These are phyloP conservation scores for Bipolaris sorokiniana DNA, from an alignment of 2,329 filamentous ascomycete genomes.

Conservation along the genomic window DNA sequence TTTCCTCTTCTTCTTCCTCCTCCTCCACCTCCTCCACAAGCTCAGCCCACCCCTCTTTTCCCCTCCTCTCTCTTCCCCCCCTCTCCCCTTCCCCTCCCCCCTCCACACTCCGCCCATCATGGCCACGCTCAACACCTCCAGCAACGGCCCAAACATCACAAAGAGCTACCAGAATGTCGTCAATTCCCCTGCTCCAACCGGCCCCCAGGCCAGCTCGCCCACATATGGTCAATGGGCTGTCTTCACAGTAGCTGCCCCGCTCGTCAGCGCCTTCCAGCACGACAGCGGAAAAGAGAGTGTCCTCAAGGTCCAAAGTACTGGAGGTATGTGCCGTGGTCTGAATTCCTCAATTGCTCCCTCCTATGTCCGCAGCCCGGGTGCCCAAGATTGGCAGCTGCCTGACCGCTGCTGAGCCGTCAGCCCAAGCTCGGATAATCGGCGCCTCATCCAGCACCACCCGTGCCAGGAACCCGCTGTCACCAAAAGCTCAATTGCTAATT, in stretches of 20 bases:
- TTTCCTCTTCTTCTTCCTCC: background rate
- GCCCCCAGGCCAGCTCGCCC: conserved; percentile 68
- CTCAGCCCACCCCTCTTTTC: conserved; percentile 7
- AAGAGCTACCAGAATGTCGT: conserved; percentile 69
- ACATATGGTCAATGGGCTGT: conserved; percentile 93
- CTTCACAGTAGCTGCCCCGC: conserved; percentile 89
- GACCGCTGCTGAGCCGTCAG: conserved; percentile 11
- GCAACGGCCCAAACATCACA: conserved; percentile 61
- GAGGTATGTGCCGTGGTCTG: conserved; percentile 63
- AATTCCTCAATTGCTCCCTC: conserved; percentile 9
- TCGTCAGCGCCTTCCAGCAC: conserved; percentile 88
- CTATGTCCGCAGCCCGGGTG: background rate
- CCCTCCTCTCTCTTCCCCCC: conserved; percentile 6
- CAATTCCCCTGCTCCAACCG: conserved; percentile 64
- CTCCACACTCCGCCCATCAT: conserved; percentile 62
- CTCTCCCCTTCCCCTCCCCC: conserved; percentile 5
- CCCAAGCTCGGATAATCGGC: conserved; percentile 21
- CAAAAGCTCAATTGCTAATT: conserved; percentile 30
- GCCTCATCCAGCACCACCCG: conserved; percentile 4
- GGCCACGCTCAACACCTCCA: conserved; percentile 66
- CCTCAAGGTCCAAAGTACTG: conserved; percentile 90
- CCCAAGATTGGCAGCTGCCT: conserved; percentile 4
- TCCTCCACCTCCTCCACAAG: background rate
- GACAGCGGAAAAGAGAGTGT: conserved; percentile 91
- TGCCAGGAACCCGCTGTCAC: background rate